These are phyloP conservation scores for Cladosporium sp. DNA, from an alignment of 2,329 filamentous ascomycete genomes.

Conservation along the genomic window DNA sequence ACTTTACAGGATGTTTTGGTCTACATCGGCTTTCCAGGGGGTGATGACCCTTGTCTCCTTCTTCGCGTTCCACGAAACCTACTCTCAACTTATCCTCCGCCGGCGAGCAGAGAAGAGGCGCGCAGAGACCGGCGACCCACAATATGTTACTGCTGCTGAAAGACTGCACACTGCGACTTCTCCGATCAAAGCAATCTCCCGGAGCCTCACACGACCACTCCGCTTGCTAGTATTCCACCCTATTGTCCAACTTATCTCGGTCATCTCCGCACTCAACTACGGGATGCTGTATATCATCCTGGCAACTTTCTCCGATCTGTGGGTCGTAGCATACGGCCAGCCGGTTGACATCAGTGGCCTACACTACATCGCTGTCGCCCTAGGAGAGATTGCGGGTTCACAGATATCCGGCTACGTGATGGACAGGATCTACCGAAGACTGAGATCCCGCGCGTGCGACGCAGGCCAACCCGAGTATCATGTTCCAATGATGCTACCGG, in stretches of 20 bases:
- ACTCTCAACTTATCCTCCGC: constrained; percentile 64
- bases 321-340: constrained; percentile 34
- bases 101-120: constrained; percentile 30
- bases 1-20: constrained; percentile 58
- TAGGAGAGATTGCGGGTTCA: constrained; percentile 62
- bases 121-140: constrained; percentile 57
- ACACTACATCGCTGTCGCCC: constrained; percentile 53
- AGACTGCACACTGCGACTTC: constrained; percentile 57
- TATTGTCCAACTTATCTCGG: constrained; percentile 40
- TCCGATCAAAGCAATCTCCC: constrained; percentile 35
- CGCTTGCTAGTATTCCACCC: constrained; percentile 40
- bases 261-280: constrained; percentile 43
- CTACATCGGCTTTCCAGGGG: constrained; percentile 64
- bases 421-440: constrained; percentile 40
- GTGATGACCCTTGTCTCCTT: constrained; percentile 63
- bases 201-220: constrained; percentile 38
- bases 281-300: constrained; percentile 43
- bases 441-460: constrained; percentile 41
- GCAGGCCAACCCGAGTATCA: constrained; percentile 46
- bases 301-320: constrained; percentile 39
- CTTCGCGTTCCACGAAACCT: constrained; percentile 66
- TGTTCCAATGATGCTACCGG: constrained; percentile 57
- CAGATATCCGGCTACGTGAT: constrained; percentile 42
- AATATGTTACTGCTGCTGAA: constrained; percentile 60
- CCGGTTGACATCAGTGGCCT: constrained; percentile 37